phyloP scores from a whole-genome alignment of 805 yeast genomes.

The Candida maris region DNA sequence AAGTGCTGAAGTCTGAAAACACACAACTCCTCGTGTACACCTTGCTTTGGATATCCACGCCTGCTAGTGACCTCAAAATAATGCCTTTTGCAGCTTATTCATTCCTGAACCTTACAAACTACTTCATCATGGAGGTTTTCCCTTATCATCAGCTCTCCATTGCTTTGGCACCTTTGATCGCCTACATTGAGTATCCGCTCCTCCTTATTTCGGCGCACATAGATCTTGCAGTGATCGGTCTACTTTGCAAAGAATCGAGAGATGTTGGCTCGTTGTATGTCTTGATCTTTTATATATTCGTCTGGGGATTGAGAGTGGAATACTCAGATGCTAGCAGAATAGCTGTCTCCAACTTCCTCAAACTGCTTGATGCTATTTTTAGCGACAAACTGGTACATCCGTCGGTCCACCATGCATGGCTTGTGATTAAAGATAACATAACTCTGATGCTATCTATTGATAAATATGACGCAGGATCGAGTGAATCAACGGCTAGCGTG shows the following conservation, averaged over 20 bases:
- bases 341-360: constrained; percentile 25
- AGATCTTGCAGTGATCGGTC: constrained; percentile 33
- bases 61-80: constrained; percentile 31
- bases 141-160: constrained; percentile 30
- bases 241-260: constrained; percentile 30
- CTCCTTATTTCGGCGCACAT: constrained; percentile 36
- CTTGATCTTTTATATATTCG: constrained; percentile 31
- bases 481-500: constrained; percentile 3
- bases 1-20: constrained; percentile 39
- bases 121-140: constrained; percentile 31
- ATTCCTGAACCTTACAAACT: constrained; percentile 35
- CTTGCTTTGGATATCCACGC: constrained; percentile 36
- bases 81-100: constrained; percentile 41
- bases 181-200: constrained; percentile 36
- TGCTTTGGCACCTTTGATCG: constrained; percentile 36
- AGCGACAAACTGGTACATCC: constrained; percentile 15
- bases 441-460: constrained; percentile 20
- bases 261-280: constrained; percentile 27
- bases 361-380: constrained; percentile 20
- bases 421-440: constrained; percentile 12
- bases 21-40: constrained; percentile 36
- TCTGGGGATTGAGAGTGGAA: constrained; percentile 39
- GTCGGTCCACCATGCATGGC: constrained; percentile 15
- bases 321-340: constrained; percentile 33
- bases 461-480: constrained; percentile 8